phyloP scores from a whole-genome alignment of 2,329 filamentous ascomycete species.

The Purpureocillium takamizusanense region DNA sequence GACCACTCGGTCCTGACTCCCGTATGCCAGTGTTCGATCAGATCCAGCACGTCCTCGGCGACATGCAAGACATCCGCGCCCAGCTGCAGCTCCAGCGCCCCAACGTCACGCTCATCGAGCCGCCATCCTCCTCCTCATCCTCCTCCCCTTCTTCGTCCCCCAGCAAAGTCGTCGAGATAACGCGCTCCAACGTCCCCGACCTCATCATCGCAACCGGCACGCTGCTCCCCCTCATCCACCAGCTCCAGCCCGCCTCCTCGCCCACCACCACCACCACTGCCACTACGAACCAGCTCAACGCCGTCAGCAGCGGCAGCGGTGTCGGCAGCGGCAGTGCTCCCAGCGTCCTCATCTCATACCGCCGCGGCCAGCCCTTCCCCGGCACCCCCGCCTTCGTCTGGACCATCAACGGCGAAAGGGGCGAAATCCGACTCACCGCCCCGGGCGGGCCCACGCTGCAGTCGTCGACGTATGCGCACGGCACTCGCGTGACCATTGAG shows the following conservation, averaged over 20 bases:
- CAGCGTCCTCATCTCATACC: constrained; percentile 33
- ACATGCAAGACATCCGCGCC: constrained; percentile 27
- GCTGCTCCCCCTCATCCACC: no score
- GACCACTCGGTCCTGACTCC: not conserved
- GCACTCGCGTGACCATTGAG: constrained; percentile 35
- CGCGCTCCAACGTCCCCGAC: constrained; percentile 35
- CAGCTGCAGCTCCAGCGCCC: constrained; percentile 37
- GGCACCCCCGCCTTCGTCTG: constrained; percentile 36
- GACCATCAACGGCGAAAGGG: constrained; percentile 41
- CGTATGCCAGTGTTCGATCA: constrained; percentile 39
- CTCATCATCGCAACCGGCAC: constrained; percentile 15
- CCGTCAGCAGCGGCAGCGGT: no score
- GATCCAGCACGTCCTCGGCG: constrained; percentile 35
- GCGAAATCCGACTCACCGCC: constrained; percentile 34
- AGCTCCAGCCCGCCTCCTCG: no score
- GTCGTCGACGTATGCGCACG: constrained; percentile 22
- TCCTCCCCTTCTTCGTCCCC: no score
- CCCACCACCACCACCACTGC: no score
- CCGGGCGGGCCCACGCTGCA: constrained; percentile 17
- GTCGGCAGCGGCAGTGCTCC: constrained; percentile 17
- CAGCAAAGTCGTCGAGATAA: constrained; percentile 20
- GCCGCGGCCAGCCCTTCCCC: constrained; percentile 38
- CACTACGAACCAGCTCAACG: no score
- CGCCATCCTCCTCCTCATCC: no score
- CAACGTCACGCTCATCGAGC: constrained; percentile 18